These are phyloP conservation scores for Endoconidiophora laricicola DNA, from an alignment of 2,329 filamentous ascomycete species.

Conservation along the genomic window DNA sequence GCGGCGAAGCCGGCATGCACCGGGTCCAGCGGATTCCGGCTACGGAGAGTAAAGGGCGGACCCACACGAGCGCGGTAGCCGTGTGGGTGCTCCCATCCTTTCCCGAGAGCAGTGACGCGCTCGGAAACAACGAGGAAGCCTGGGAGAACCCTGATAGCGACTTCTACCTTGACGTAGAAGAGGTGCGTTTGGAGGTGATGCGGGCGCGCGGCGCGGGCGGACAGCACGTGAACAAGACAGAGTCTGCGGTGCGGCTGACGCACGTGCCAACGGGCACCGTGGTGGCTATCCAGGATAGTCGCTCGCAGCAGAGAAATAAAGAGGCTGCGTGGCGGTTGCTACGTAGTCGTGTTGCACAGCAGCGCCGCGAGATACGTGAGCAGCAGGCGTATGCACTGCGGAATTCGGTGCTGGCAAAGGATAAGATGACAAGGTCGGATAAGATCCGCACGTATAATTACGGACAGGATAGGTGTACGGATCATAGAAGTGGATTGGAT, in stretches of 20 bases:
- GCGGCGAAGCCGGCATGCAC: constrained; percentile 86
- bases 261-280: constrained; percentile 75
- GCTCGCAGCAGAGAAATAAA: constrained; percentile 80
- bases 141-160: constrained; percentile 75
- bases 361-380: constrained; percentile 65
- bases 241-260: constrained; percentile 84
- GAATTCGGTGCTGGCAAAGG: constrained; percentile 60
- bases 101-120: constrained; percentile 36
- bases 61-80: constrained; percentile 82
- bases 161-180: constrained; percentile 73
- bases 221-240: constrained; percentile 97
- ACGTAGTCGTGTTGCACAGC: constrained; percentile 65
- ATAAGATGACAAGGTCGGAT: constrained; percentile 76
- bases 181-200: constrained; percentile 80
- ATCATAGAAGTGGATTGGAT: constrained; percentile 68
- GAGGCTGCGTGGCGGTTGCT: constrained; percentile 76
- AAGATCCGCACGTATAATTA: constrained; percentile 90
- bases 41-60: constrained; percentile 80
- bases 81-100: constrained; percentile 86
- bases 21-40: constrained; percentile 84
- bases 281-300: constrained; percentile 81
- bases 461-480: constrained; percentile 61
- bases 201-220: constrained; percentile 80
- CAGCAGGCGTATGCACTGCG: constrained; percentile 59
- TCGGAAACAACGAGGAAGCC: constrained; percentile 35